Evolutionary conservation across 2,329 filamentous ascomycete species (phyloP).

Genomic region (Colletotrichum sp.): DNA sequence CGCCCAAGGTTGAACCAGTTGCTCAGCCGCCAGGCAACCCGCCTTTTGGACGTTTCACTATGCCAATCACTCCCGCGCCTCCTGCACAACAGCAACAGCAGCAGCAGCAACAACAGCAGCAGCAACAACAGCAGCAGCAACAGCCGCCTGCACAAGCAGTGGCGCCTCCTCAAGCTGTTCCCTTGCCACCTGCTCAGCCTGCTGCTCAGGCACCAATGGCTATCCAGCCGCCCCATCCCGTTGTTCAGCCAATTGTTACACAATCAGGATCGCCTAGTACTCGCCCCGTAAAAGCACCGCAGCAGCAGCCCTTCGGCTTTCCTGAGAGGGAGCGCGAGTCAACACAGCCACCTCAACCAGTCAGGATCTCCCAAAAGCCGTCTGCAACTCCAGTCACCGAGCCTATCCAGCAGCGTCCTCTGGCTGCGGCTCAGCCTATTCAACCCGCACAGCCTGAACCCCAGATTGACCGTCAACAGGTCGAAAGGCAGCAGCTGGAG

Average conservation of each 20-base stretch:
- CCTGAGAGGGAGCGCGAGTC: conserved; percentile 46
- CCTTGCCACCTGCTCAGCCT: conserved; percentile 13
- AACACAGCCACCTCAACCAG: conserved; percentile 38
- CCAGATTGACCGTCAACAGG: conserved; percentile 26
- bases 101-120: conserved; percentile 24
- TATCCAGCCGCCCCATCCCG: conserved; percentile 37
- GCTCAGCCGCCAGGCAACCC: conserved; percentile 38
- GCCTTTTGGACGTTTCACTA: conserved; percentile 47
- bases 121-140: conserved; percentile 17
- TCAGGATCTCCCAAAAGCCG: conserved; percentile 46
- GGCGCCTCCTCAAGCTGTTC: conserved; percentile 11
- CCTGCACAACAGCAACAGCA: conserved; percentile 29
- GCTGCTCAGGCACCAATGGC: conserved; percentile 29
- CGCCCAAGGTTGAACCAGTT: conserved; percentile 49
- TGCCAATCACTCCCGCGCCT: conserved; percentile 51
- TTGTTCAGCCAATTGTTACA: conserved; percentile 38
- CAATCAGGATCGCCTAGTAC: conserved; percentile 53
- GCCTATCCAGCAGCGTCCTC: conserved; percentile 36
- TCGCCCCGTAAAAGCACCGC: conserved; percentile 49
- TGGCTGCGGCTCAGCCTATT: conserved; percentile 39
- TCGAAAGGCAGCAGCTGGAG: conserved; percentile 25
- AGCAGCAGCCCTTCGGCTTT: conserved; percentile 45
- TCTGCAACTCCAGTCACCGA: conserved; percentile 36
- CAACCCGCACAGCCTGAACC: conserved; percentile 36
- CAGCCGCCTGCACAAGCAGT: conserved; percentile 20